Percentiles rank a stretch among this genome's conserved stretches.
These are phyloP conservation scores for Agapanthus africanus DNA, from an alignment of 106 monocot species.

Conservation along the genomic window DNA sequence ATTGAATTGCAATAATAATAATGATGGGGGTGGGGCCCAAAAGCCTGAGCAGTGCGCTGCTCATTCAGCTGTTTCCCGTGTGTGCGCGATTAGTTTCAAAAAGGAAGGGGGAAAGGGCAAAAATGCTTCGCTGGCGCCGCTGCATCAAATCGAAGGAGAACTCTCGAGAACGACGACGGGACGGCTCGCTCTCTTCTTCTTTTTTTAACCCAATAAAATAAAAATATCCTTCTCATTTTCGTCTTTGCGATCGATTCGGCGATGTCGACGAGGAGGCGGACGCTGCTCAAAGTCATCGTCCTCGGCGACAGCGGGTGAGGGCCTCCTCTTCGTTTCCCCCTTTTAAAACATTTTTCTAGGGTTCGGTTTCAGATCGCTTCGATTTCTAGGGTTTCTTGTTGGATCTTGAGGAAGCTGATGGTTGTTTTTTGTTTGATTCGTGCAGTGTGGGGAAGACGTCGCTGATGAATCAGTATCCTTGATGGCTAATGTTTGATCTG, in stretches of 20 bases:
- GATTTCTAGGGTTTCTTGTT: not conserved
- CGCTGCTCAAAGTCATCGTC: constrained; percentile 80
- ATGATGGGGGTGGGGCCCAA: not conserved
- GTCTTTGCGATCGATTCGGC: not conserved
- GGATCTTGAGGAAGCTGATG: not conserved
- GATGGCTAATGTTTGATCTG: constrained; percentile 6
- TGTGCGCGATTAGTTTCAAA: not conserved
- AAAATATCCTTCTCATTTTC: not conserved
- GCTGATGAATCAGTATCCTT: constrained; percentile 98
- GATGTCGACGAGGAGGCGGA: constrained; percentile 57
- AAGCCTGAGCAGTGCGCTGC: not conserved
- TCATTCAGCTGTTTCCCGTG: not conserved
- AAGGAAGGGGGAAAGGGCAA: not conserved
- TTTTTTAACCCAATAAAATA: no score
- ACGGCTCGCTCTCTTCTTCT: not conserved
- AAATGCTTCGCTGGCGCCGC: constrained; percentile 12
- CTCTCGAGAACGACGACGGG: constrained; percentile 5
- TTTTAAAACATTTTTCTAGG: not conserved
- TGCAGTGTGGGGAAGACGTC: constrained; percentile 92
- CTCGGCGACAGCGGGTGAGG: constrained; percentile 85
- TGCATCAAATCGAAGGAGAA: not conserved
- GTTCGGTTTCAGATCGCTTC: constrained; percentile 1
- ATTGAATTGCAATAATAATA: no score
- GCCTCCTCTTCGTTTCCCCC: not conserved
- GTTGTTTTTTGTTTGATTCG: not conserved